Conservation (phyloP, 495 filamentous ascomycete species). For the Pseudotulostoma volvatum region DNA sequence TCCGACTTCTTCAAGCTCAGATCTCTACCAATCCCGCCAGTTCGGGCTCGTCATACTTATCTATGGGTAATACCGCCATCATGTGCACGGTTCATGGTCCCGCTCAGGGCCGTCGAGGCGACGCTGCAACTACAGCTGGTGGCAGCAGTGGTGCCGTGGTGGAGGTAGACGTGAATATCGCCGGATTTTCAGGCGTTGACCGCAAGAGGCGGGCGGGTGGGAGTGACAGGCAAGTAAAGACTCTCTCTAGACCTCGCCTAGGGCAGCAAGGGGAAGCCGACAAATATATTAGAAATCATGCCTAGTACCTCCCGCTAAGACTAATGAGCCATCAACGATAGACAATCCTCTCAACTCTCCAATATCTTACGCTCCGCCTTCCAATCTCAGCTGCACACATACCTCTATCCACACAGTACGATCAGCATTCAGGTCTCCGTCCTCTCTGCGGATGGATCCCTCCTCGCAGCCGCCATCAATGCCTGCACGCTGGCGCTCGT, state of each 20-base stretch:
- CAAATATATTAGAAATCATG: neutral
- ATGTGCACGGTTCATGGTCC: slow-evolving; percentile 85
- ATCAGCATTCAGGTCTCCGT: slow-evolving; percentile 73
- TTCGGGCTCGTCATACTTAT: slow-evolving; percentile 77
- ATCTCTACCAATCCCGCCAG: slow-evolving; percentile 82
- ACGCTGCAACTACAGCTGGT: slow-evolving; percentile 26
- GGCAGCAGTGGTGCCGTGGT: slow-evolving; percentile 42
- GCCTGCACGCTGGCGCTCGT: slow-evolving; percentile 83
- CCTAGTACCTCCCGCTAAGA: no score
- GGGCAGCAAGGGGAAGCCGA: neutral
- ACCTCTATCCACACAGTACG: slow-evolving; percentile 77
- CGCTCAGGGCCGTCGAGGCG: slow-evolving; percentile 42
- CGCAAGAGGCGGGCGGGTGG: slow-evolving; percentile 51
- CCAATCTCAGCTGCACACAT: slow-evolving; percentile 54
- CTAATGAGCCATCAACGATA: no score
- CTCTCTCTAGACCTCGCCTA: neutral
- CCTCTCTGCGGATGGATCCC: slow-evolving; percentile 76
- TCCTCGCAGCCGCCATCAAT: slow-evolving; percentile 81
- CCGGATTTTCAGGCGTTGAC: slow-evolving; percentile 78
- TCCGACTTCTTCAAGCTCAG: slow-evolving; percentile 74
- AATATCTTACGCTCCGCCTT: slow-evolving; percentile 60
- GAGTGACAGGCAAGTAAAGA: slow-evolving; percentile 66
- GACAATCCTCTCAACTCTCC: slow-evolving; percentile 66
- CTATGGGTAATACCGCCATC: slow-evolving; percentile 93
- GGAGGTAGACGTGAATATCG: slow-evolving; percentile 68